Percentiles rank a stretch among this genome's conserved stretches.
phyloP scores from a whole-genome alignment of 108 stramenopile genomes.

The Pseudonitzschia pungens region DNA sequence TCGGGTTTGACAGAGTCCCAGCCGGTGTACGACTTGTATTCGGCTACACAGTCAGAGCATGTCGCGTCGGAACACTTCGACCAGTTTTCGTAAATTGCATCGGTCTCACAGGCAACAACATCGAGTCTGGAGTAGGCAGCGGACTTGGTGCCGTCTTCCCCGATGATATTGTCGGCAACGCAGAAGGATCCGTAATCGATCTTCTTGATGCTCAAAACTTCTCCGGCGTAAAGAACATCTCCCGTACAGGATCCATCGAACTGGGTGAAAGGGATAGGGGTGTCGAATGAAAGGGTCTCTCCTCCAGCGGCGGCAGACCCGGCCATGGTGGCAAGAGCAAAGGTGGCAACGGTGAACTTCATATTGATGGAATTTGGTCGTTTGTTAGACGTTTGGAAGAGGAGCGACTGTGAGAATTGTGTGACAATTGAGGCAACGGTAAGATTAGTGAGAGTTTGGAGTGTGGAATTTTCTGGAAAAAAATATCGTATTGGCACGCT shows the following conservation, averaged over 20 bases:
- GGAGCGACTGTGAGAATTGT: too few relatives aligned
- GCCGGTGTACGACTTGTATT: slow-evolving; percentile 5
- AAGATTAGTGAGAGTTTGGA: too few relatives aligned
- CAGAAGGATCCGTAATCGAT: background rate
- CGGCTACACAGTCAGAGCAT: background rate
- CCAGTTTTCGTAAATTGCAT: slow-evolving; percentile 6
- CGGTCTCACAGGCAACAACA: background rate
- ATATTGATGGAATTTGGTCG: background rate
- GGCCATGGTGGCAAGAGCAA: slow-evolving; percentile 5
- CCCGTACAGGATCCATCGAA: background rate
- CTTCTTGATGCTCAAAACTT: background rate
- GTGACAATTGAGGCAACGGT: too few relatives aligned
- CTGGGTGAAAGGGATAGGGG: slow-evolving; percentile 7
- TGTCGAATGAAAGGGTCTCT: background rate
- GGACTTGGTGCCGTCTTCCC: background rate
- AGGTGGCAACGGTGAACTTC: background rate
- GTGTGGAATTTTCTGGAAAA: background rate
- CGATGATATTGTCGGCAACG: slow-evolving; percentile 4
- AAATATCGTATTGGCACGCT: background rate
- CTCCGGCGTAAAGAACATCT: background rate
- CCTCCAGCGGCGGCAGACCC: background rate
- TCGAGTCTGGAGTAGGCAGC: slow-evolving; percentile 1
- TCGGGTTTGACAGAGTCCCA: background rate
- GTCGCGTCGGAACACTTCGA: background rate
- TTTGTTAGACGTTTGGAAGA: too few relatives aligned